Base-by-base conservation (phyloP, 768 basidiomycete genomes). In the Saitozyma podzolica region DNA sequence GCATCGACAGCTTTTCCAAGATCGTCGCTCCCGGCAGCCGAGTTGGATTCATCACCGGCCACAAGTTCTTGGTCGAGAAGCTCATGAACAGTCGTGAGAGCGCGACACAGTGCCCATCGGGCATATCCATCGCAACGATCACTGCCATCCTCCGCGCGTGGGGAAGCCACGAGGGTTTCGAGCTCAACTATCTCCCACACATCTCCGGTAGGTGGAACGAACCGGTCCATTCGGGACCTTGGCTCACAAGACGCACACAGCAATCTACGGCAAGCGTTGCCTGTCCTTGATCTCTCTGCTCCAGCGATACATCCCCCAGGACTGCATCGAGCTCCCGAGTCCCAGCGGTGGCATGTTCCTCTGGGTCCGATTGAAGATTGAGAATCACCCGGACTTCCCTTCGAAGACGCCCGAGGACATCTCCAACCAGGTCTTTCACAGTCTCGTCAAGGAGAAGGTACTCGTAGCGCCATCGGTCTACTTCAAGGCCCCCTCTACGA, bases 1-100 rank as follows among this genome's bases (percentile, higher is more conserved):
- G 74, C 40, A 52, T 75, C 55, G 74, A 75, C 58, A 62, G 59
- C 10, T 75, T 73, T 58, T 73, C 71, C 41, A 75, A 75, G 61
- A 68, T 75, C 54, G 72, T 75, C 39, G 69, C 71, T 20, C 74
- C 74, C 9, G 74, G 67, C 16, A 62, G 63, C 49, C 62, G 74
- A 53, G 41, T 66, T 9, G 74, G 74, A 9, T 75, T 40, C 40
- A 69, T 75, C 59, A 69, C 71, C 10, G 74, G 65, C 2, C 73
- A 63, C 49, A 65, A 60, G 20, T 50, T 29, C 3, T 29, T 74
- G 6, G 63, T 69, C 7, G 62, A 69, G 52, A 65, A 68, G 51
- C 57, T 74, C 57, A 72, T 69, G 68, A 58, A 64, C 52, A 63
- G 54, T 13, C 60, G 67, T 10, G 73, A 74, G 56, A 62, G 68